phyloP scores from a whole-genome alignment of 1,284 basidiomycete genomes.

The Mycena citricolor region DNA sequence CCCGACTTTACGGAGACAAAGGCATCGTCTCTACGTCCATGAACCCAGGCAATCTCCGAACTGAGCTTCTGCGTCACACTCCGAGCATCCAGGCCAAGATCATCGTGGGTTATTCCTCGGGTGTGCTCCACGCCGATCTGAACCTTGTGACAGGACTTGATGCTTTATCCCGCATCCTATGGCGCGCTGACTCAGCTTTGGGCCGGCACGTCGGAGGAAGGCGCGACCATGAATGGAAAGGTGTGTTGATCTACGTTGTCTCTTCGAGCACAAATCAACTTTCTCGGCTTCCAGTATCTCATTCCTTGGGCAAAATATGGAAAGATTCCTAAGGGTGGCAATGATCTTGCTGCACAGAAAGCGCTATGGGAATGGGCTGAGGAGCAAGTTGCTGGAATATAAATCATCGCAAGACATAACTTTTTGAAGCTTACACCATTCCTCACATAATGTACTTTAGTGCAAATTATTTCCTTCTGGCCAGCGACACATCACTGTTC shows the following conservation, averaged over 20 bases:
- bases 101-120: constrained; percentile 19
- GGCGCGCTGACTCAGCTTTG: constrained; percentile 41
- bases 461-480: too few relatives aligned
- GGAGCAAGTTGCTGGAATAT: constrained; percentile 24
- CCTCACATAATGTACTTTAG: too few relatives aligned
- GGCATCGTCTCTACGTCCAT: constrained; percentile 33
- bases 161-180: constrained; percentile 15
- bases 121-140: neutral
- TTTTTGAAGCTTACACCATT: too few relatives aligned
- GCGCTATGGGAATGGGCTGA: constrained; percentile 30
- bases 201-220: constrained; percentile 36
- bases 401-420: too few relatives aligned
- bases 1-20: constrained; percentile 8
- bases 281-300: constrained; percentile 25
- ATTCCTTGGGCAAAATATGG: constrained; percentile 30
- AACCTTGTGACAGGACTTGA: constrained; percentile 18
- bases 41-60: constrained; percentile 48
- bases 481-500: too few relatives aligned
- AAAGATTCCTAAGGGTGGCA: constrained; percentile 7
- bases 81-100: constrained; percentile 17
- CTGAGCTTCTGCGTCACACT: constrained; percentile 43
- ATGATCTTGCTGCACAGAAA: constrained; percentile 20
- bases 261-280: neutral
- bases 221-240: constrained; percentile 30
- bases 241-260: constrained; percentile 16